These are phyloP conservation scores for Myochromella boudieri DNA, from an alignment of 768 basidiomycete genomes.

Conservation along the genomic window DNA sequence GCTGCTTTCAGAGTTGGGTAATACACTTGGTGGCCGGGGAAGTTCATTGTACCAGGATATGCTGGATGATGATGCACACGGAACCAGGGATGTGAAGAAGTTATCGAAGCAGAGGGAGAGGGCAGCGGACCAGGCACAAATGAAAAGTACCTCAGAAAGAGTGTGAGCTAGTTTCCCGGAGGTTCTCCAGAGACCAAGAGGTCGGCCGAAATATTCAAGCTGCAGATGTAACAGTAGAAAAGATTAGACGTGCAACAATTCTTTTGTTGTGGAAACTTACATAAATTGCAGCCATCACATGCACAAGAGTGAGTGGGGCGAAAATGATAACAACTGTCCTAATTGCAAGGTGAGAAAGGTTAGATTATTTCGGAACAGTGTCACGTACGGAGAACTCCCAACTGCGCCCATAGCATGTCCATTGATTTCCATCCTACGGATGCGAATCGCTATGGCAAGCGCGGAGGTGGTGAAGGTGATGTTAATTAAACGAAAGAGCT, in stretches of 20 bases:
- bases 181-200: constrained; percentile 89
- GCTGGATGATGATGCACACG: constrained; percentile 61
- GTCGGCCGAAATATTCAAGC: constrained; percentile 92
- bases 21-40: constrained; percentile 45
- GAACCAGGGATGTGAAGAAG: constrained; percentile 83
- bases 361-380: not conserved
- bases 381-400: constrained; percentile 77
- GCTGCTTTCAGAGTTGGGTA: constrained; percentile 42
- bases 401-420: constrained; percentile 63
- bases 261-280: constrained; percentile 41
- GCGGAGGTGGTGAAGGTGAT: constrained; percentile 80
- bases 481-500: constrained; percentile 87
- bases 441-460: constrained; percentile 75
- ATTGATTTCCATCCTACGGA: constrained; percentile 57
- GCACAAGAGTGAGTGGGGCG: constrained; percentile 76
- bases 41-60: constrained; percentile 77
- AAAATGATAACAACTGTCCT: constrained; percentile 86
- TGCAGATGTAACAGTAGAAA: constrained; percentile 32
- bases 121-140: constrained; percentile 92
- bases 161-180: constrained; percentile 86
- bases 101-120: constrained; percentile 90
- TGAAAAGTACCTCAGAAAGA: constrained; percentile 84
- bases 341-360: not conserved
- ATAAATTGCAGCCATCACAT: constrained; percentile 86
- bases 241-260: not conserved